These are phyloP conservation scores for Strobilomyces confusus DNA, from an alignment of 768 basidiomycete species.

Conservation along the genomic window DNA sequence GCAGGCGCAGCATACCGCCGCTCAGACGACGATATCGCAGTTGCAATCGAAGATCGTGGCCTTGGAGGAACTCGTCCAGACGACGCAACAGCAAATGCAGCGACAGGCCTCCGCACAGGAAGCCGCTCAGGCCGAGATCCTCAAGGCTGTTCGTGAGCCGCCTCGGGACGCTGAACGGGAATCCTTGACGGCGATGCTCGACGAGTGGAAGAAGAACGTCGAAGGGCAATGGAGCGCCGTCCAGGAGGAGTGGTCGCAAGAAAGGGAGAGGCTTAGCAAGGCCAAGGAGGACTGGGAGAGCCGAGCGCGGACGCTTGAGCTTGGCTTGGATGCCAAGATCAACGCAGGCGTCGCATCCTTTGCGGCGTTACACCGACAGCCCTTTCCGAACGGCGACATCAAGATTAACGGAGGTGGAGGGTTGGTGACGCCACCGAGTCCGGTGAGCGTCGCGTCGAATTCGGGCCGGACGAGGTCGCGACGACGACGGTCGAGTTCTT, in stretches of 20 bases:
- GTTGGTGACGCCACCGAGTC: conserved; percentile 73
- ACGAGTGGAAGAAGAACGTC: conserved; percentile 72
- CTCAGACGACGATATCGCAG: conserved; percentile 64
- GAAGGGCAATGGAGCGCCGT: conserved; percentile 78
- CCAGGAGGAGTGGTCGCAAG: conserved; percentile 77
- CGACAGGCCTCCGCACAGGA: conserved; percentile 35
- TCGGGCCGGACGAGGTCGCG: conserved; percentile 41
- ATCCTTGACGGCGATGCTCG: conserved; percentile 50
- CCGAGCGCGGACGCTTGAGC: conserved; percentile 50
- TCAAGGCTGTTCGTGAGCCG: conserved; percentile 33
- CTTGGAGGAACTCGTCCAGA: conserved; percentile 66
- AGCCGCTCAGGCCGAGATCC: conserved; percentile 31
- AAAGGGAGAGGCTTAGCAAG: conserved; percentile 67
- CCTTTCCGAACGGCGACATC: conserved; percentile 29
- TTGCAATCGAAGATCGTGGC: conserved; percentile 65
- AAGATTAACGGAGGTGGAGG: conserved; percentile 39
- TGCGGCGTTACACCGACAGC: conserved; percentile 35
- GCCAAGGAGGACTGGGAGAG: conserved; percentile 83
- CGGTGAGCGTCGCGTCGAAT: conserved; percentile 66
- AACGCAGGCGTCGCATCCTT: conserved; percentile 30
- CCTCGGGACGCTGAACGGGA: conserved; percentile 41
- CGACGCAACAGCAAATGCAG: conserved; percentile 39
- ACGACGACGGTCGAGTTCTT: conserved; percentile 41
- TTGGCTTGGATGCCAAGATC: conserved; percentile 46
- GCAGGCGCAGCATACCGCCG: conserved; percentile 72